These are phyloP conservation scores for Aspergillus tubingensis DNA, from an alignment of 2,329 filamentous ascomycete genomes.

Conservation along the genomic window DNA sequence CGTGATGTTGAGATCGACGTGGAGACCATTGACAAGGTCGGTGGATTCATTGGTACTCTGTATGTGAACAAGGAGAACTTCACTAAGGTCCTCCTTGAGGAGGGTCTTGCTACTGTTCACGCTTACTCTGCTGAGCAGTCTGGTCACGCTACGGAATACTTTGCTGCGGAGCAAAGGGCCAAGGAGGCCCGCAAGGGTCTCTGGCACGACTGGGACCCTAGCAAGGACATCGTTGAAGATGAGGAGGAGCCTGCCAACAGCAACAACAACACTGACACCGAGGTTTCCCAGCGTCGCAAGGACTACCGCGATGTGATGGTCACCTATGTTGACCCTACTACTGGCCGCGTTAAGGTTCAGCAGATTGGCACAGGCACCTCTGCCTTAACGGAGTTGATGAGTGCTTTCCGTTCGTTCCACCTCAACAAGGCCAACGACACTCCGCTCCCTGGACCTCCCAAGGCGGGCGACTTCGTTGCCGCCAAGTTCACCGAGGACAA, in stretches of 20 bases:
- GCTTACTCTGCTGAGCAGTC: constrained; percentile 95
- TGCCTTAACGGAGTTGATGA: constrained; percentile 85
- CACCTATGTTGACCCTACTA: constrained; percentile 78
- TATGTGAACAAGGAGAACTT: constrained; percentile 96
- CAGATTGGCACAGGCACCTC: constrained; percentile 84
- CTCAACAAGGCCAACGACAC: constrained; percentile 77
- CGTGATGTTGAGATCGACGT: constrained; percentile 96
- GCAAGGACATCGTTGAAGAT: constrained; percentile 70
- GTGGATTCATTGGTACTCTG: constrained; percentile 93
- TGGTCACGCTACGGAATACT: constrained; percentile 82
- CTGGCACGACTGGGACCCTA: constrained; percentile 94
- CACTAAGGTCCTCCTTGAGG: constrained; percentile 87
- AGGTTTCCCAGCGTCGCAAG: constrained; percentile 65
- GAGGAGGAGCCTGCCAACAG: constrained; percentile 53
- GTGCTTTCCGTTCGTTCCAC: constrained; percentile 87
- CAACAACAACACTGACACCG: constrained; percentile 54
- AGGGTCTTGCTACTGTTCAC: constrained; percentile 89
- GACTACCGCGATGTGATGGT: constrained; percentile 95
- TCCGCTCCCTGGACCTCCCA: constrained; percentile 73
- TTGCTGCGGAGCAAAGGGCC: constrained; percentile 82
- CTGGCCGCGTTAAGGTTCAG: constrained; percentile 84
- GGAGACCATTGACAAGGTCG: constrained; percentile 91
- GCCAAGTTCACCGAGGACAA: constrained; percentile 87
- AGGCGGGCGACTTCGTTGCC: constrained; percentile 87
- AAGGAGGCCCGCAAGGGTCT: constrained; percentile 86